phyloP scores from a whole-genome alignment of 1,284 basidiomycete genomes.

The Schizophyllum amplum region DNA sequence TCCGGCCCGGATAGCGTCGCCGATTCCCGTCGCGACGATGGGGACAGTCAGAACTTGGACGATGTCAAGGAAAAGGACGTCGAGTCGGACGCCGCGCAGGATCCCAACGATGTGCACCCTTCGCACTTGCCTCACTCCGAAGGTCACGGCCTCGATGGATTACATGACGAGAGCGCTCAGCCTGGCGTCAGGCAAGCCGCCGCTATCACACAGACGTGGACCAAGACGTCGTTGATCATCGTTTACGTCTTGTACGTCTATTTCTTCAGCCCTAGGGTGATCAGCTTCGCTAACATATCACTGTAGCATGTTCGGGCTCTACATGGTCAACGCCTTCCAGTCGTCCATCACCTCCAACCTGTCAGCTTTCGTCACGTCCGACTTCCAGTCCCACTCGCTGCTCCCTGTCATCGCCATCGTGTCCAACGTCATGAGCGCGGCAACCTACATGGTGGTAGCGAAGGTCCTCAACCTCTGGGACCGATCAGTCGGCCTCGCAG shows the following conservation, averaged over 20 bases:
- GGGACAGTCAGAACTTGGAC: too few relatives aligned
- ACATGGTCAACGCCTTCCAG: background rate
- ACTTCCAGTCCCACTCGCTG: background rate
- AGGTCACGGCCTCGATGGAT: background rate
- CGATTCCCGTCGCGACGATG: too few relatives aligned
- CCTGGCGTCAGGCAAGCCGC: background rate
- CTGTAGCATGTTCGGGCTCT: background rate
- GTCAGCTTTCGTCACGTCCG: background rate
- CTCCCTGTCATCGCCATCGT: background rate
- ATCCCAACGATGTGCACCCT: background rate
- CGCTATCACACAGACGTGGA: background rate
- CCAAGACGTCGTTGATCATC: background rate
- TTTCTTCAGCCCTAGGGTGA: background rate
- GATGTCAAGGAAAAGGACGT: background rate
- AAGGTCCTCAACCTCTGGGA: background rate
- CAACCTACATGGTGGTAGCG: background rate
- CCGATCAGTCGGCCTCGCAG: background rate
- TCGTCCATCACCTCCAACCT: background rate
- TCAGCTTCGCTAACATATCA: background rate
- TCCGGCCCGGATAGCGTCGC: too few relatives aligned
- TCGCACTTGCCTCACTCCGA: background rate
- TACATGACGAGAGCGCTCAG: background rate
- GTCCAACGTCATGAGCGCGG: background rate
- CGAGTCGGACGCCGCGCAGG: background rate
- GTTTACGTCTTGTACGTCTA: background rate